These are phyloP conservation scores for Penicillium taxi DNA, from an alignment of 495 filamentous ascomycete genomes.

Conservation along the genomic window DNA sequence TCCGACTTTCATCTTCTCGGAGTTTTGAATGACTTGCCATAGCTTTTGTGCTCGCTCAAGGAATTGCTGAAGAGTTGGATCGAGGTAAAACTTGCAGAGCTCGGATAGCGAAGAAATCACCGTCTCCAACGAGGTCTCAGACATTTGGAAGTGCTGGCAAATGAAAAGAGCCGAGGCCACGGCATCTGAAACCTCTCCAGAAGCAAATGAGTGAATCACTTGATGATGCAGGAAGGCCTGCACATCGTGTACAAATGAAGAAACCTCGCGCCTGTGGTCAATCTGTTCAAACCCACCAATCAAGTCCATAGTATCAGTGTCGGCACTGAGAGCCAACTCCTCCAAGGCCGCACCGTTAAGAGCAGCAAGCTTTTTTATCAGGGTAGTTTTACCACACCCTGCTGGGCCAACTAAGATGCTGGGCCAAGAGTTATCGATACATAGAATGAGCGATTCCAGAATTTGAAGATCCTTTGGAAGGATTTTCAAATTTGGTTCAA, in stretches of 20 bases:
- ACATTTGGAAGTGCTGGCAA: conserved; percentile 26
- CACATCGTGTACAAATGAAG: conserved; percentile 47
- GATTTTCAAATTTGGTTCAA: conserved; percentile 47
- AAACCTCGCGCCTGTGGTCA: conserved; percentile 62
- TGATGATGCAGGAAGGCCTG: conserved; percentile 45
- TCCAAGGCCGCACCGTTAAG: conserved; percentile 62
- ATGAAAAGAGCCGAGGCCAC: conserved; percentile 26
- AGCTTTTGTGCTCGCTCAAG: conserved; percentile 30
- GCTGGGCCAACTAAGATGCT: conserved; percentile 81
- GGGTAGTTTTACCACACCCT: conserved; percentile 74
- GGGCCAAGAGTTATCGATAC: conserved; percentile 77
- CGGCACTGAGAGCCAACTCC: conserved; percentile 77
- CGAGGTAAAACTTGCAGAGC: conserved; percentile 23
- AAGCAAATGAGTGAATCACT: conserved; percentile 43
- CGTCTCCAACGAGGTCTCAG: conserved; percentile 27
- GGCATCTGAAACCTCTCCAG: conserved; percentile 26
- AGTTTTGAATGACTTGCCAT: conserved; percentile 33
- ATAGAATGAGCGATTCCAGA: conserved; percentile 79
- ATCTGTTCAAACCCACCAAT: conserved; percentile 96
- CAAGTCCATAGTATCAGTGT: conserved; percentile 93
- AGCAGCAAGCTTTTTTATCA: conserved; percentile 73
- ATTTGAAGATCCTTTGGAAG: conserved; percentile 53
- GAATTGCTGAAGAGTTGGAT: conserved; percentile 27
- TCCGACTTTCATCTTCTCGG: conserved; percentile 56
- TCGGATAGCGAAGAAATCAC: conserved; percentile 28